Conservation (phyloP, 805 yeast genomes). For the Lipomyces spencermartinsiae region DNA sequence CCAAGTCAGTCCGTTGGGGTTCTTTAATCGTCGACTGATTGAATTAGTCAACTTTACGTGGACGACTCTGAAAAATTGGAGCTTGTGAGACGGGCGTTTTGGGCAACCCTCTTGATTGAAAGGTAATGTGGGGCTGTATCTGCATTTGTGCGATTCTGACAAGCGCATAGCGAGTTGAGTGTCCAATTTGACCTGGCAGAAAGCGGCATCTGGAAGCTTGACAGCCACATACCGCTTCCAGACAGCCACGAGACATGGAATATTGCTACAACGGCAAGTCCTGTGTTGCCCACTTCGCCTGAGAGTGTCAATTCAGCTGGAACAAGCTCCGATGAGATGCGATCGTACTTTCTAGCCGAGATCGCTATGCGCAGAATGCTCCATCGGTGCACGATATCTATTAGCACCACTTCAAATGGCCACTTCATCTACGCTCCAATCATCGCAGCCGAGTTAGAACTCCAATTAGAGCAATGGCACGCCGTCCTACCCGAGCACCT, state of each 20-base stretch:
- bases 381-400: background rate
- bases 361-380: constrained; percentile 2
- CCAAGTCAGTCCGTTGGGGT: background rate
- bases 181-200: background rate
- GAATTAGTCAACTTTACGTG: background rate
- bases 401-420: background rate
- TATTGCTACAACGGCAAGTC: background rate
- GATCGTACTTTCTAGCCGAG: constrained; percentile 1
- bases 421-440: background rate
- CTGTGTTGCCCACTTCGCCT: background rate
- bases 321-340: constrained; percentile 3
- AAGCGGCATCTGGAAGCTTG: constrained; percentile 1
- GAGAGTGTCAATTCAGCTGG: background rate
- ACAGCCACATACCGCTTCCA: background rate
- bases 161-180: background rate
- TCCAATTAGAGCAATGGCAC: background rate
- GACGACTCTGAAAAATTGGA: background rate
- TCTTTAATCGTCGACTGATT: background rate
- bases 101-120: constrained; percentile 1
- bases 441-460: constrained; percentile 5
- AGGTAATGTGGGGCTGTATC: background rate
- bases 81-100: background rate
- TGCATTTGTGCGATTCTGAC: background rate
- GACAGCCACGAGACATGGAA: background rate
- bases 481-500: background rate